phyloP scores from a whole-genome alignment of 164 flowering plant species.

The Echeveria elegans region DNA sequence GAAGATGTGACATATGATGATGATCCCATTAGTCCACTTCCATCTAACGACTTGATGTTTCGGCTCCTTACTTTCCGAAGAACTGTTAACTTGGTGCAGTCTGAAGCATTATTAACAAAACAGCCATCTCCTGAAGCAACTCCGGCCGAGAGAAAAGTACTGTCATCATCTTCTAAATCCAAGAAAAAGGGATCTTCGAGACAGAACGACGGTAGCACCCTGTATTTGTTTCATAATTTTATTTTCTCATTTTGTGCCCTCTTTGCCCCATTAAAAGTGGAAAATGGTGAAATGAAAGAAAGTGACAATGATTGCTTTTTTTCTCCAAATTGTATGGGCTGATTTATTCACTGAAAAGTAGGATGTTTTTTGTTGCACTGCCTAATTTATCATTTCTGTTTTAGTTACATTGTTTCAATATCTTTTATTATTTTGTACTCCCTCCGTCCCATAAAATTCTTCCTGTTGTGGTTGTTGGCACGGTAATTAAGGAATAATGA shows the following conservation, averaged over 20 bases:
- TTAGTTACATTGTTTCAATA: background rate
- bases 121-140: slow-evolving; percentile 21
- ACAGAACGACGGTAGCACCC: slow-evolving; percentile 17
- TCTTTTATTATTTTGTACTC: slow-evolving; percentile 16
- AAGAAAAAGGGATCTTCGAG: slow-evolving; percentile 39
- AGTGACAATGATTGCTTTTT: background rate
- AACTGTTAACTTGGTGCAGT: slow-evolving; percentile 70
- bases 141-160: slow-evolving; percentile 32
- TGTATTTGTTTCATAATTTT: background rate
- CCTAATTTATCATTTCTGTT: no score
- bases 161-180: slow-evolving; percentile 39
- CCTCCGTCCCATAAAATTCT: no score
- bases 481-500: no score
- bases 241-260: background rate
- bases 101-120: slow-evolving; percentile 61
- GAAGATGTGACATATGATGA: slow-evolving; percentile 86
- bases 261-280: background rate
- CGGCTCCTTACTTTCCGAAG: slow-evolving; percentile 85
- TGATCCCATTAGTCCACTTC: slow-evolving; percentile 20
- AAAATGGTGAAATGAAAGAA: background rate
- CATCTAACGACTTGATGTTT: slow-evolving; percentile 40
- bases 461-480: no score
- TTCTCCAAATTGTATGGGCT: background rate
- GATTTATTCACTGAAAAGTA: background rate
- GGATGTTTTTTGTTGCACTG: background rate